Conservation (phyloP, 73 alveolate species). For the Paramecium tetraurelia region DNA sequence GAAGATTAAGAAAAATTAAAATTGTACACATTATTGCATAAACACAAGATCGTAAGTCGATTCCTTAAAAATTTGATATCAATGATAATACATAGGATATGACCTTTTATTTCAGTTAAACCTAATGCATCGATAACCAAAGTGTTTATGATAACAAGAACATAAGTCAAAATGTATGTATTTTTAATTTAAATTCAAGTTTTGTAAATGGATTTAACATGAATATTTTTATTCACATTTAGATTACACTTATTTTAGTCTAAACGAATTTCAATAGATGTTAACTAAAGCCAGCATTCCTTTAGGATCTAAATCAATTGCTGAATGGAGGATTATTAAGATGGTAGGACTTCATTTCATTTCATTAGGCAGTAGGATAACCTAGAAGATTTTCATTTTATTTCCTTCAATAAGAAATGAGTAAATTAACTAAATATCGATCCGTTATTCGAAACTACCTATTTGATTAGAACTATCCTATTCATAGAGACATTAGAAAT, state of each 20-base stretch:
- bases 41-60: background rate
- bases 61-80: background rate
- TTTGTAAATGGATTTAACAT: constrained; percentile 1
- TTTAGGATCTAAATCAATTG: background rate
- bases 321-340: constrained; percentile 15
- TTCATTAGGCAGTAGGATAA: background rate
- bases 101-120: background rate
- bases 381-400: constrained; percentile 34
- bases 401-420: background rate
- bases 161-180: background rate
- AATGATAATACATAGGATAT: background rate
- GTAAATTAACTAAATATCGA: background rate
- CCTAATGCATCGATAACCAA: background rate
- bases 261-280: constrained; percentile 12
- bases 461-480: constrained; percentile 25
- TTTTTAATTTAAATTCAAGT: background rate
- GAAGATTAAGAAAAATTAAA: constrained; percentile 13
- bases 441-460: background rate
- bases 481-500: constrained; percentile 1
- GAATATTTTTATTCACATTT: constrained; percentile 36
- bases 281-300: background rate
- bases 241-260: constrained; percentile 43
- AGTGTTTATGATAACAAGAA: background rate
- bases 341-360: background rate
- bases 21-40: background rate